Evolutionary conservation across 2,329 filamentous ascomycete genomes (phyloP).

Genomic region (Pyricularia sp.): DNA sequence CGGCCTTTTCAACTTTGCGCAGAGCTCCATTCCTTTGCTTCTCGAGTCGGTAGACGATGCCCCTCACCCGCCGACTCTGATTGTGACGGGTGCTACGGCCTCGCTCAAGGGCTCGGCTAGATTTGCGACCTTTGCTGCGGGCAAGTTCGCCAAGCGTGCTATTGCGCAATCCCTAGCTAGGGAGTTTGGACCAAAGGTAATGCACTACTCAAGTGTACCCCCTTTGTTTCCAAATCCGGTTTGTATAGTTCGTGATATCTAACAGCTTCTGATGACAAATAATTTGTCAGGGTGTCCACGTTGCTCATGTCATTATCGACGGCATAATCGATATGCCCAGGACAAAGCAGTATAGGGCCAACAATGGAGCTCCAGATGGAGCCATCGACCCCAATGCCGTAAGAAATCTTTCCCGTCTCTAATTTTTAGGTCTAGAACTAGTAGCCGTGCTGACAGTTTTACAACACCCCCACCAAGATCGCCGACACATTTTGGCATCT

Average conservation of each 20-base stretch:
- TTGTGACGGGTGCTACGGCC: conserved; percentile 81
- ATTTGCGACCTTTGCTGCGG: conserved; percentile 60
- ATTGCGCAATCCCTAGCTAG: conserved; percentile 62
- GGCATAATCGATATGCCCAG: conserved; percentile 72
- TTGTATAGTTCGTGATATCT: not conserved
- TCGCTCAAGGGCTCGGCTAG: conserved; percentile 58
- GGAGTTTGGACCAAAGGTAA: conserved; percentile 58
- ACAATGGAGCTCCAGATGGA: conserved; percentile 34
- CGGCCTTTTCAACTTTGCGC: conserved; percentile 66
- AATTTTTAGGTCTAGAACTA: not conserved
- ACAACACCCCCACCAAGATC: conserved; percentile 42
- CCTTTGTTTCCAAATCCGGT: not conserved
- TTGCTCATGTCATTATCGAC: conserved; percentile 72
- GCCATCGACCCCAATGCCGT: conserved; percentile 67
- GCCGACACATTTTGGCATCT: conserved; percentile 77
- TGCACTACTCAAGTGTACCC: not conserved
- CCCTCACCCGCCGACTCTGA: conserved; percentile 59
- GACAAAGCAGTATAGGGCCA: conserved; percentile 39
- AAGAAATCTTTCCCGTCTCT: conserved; percentile 20
- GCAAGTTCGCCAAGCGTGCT: conserved; percentile 68
- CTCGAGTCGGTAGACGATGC: conserved; percentile 43
- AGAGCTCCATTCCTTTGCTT: conserved; percentile 57
- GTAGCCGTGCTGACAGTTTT: not conserved
- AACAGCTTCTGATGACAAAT: not conserved
- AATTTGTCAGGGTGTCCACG: conserved; percentile 54